Evolutionary conservation across 495 filamentous ascomycete species (phyloP).

Genomic region (Glutinoglossum americanum): DNA sequence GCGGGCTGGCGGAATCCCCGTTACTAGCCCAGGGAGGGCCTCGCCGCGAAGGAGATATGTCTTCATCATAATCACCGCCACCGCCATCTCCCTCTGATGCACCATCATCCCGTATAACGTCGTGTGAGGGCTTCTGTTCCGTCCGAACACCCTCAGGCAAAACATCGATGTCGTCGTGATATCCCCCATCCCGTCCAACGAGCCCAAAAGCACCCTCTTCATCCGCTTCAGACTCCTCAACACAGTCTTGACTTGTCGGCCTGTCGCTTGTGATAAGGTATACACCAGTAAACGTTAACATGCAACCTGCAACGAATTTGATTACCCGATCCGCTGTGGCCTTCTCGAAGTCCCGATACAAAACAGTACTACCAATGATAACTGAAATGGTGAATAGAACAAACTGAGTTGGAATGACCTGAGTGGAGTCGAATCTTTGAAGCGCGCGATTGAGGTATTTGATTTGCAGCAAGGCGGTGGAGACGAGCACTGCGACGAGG

Average conservation of each 20-base stretch:
- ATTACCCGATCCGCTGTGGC: slow-evolving; percentile 41
- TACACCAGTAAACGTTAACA: slow-evolving; percentile 80
- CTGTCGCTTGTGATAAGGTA: slow-evolving; percentile 72
- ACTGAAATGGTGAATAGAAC: slow-evolving; percentile 90
- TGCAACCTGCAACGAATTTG: slow-evolving; percentile 79
- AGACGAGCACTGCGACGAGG: slow-evolving; percentile 51
- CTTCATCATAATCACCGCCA: neutral
- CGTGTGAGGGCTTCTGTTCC: slow-evolving; percentile 6
- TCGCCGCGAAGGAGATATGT: neutral
- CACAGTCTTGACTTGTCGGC: slow-evolving; percentile 25
- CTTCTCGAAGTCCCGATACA: slow-evolving; percentile 86
- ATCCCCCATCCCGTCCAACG: slow-evolving; percentile 14
- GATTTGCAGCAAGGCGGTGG: slow-evolving; percentile 82
- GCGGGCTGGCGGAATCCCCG: neutral
- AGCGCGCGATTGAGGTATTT: slow-evolving; percentile 89
- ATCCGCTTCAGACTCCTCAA: slow-evolving; percentile 29
- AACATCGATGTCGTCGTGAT: neutral
- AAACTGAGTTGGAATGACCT: slow-evolving; percentile 93
- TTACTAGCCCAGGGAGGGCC: neutral
- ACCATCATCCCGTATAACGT: neutral
- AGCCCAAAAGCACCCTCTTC: slow-evolving; percentile 23
- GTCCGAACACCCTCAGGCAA: neutral
- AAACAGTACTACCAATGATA: slow-evolving; percentile 75
- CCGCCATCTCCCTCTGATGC: neutral
- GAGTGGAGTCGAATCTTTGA: slow-evolving; percentile 86